Evolutionary conservation across 2,329 filamentous ascomycete genomes (phyloP), one percentile per base, ranked within the genome.

Genomic region (Alternaria sp.): DNA sequence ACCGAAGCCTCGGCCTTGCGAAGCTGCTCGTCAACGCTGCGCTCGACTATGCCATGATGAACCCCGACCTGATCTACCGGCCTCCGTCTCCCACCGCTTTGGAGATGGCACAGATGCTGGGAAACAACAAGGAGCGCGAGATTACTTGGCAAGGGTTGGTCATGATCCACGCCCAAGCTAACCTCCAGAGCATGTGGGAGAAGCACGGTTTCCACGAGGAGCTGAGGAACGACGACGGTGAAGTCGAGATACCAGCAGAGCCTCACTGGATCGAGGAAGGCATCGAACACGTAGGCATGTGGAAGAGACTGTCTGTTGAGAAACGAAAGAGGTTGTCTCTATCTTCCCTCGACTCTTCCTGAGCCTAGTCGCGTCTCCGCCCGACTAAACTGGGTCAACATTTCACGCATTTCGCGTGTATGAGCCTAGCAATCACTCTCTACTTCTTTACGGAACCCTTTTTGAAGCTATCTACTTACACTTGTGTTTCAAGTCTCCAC

Each of bases 261-360:
- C 69, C 68, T 32, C 73, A 69, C 30, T 97, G 93, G 93, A 83
- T 85, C 63, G 93, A 97, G 78, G 93, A 95, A 73, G 92, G 91
- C 4, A 94, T 97, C 56, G 83, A 86, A 66, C 93, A 97, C 81
- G 85, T 96, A 18, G 93, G 92, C 61, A 96, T 97, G 93, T 97
- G 87, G 85, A 85, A 80, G 76, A 70, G 81, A 59, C 38, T 84
- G 5, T 48, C 50, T 12, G 20, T 67, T 6, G 62, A 64, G 32
- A 62, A 58, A 46, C 43, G 54, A 16, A 65, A 65, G 57, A 60
- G 63, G 57, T 51, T 65, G 41, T 63, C 60, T 10, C 44, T 65
- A 5, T 65, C 63, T 10, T 65, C 63, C 7, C 20, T 58, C 2
- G 63, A 65, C 5, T 55, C 60, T 16, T 49, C 43, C 9, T 53